phyloP scores from a whole-genome alignment of 345 rosid genomes.

The Eucalyptus regnans region DNA sequence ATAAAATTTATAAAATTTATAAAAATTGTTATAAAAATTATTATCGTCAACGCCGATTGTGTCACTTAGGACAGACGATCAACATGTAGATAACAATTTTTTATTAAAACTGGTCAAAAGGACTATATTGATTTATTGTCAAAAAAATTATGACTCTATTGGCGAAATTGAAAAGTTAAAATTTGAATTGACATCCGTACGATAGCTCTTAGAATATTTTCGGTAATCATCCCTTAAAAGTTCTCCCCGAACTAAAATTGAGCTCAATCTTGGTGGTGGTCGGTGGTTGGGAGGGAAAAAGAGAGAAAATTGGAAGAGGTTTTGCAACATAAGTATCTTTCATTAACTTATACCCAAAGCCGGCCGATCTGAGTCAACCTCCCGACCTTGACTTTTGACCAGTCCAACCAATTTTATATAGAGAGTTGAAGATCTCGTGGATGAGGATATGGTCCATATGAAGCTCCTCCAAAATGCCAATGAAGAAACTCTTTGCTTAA shows the following conservation, averaged over 20 bases:
- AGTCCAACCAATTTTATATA: background rate
- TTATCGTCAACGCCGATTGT: rapidly evolving
- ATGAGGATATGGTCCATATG: background rate
- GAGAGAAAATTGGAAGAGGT: background rate
- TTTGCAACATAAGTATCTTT: background rate
- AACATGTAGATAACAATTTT: background rate
- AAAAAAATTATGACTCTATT: no score
- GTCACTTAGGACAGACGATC: background rate
- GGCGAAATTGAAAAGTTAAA: background rate
- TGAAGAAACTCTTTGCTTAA: background rate
- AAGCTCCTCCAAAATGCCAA: background rate
- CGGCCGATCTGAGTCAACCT: background rate
- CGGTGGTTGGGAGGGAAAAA: background rate
- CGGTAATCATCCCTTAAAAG: background rate
- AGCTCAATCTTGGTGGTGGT: background rate
- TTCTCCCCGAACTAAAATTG: background rate
- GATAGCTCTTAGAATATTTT: background rate
- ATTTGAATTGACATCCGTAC: no score
- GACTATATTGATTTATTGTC: rapidly evolving
- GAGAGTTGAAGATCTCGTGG: background rate
- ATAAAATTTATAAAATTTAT: no score
- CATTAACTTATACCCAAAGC: no score
- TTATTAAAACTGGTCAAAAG: rapidly evolving
- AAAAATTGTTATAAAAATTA: no score
- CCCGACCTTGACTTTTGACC: background rate